These are phyloP conservation scores for Solanum dulcamara DNA, from an alignment of 257 asterid genomes.

Conservation along the genomic window DNA sequence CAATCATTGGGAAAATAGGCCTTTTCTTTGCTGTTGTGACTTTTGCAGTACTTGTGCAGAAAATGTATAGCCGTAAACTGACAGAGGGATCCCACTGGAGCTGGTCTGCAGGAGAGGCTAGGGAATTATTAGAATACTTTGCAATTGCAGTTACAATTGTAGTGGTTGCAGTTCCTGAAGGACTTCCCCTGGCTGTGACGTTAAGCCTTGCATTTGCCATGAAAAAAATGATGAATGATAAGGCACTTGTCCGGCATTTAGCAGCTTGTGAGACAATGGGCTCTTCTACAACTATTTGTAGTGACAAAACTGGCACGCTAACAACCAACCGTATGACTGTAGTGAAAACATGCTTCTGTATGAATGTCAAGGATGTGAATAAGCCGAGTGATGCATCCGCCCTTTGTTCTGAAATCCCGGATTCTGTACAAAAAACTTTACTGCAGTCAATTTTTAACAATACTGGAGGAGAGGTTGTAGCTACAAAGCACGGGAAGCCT, in stretches of 20 bases:
- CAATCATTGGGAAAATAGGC: constrained; percentile 83
- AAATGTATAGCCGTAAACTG: constrained; percentile 46
- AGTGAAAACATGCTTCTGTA: constrained; percentile 67
- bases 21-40: constrained; percentile 71
- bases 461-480: constrained; percentile 84
- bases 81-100: constrained; percentile 28
- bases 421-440: constrained; percentile 26
- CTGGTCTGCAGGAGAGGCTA: constrained; percentile 71
- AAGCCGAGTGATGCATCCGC: constrained; percentile 16
- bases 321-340: constrained; percentile 90
- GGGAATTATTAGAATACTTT: constrained; percentile 66
- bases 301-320: constrained; percentile 85
- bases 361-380: constrained; percentile 38
- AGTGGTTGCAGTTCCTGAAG: constrained; percentile 92
- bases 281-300: constrained; percentile 78
- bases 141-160: constrained; percentile 88
- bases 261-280: constrained; percentile 99
- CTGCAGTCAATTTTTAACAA: constrained; percentile 71
- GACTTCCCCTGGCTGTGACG: constrained; percentile 88
- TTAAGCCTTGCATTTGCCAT: constrained; percentile 86
- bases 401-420: constrained; percentile 34
- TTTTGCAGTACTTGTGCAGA: constrained; percentile 66
- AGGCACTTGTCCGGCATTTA: constrained; percentile 79
- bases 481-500: constrained; percentile 36
- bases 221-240: constrained; percentile 95